A percentile compares a stretch with the other conserved stretches of the same genome.
Conservation (phyloP, 202 grass and related monocot species). For the Zizania palustris region DNA sequence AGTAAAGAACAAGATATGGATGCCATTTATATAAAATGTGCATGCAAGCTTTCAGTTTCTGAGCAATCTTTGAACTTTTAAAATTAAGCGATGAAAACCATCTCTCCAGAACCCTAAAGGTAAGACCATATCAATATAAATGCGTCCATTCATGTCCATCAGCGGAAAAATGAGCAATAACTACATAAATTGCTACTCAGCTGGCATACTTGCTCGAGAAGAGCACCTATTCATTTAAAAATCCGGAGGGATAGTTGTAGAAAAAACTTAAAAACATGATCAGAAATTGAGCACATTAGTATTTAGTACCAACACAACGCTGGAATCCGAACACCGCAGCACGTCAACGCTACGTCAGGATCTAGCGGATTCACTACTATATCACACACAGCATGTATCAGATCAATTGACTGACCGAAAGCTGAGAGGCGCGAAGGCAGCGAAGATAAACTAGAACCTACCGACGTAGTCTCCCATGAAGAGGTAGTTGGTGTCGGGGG, state of each 20-base stretch:
- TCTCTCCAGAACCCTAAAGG: background rate
- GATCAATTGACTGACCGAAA: too few species aligned
- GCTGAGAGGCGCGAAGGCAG: too few species aligned
- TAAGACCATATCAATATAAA: background rate
- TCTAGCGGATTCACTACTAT: background rate
- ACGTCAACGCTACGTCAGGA: background rate
- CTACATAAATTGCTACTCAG: background rate
- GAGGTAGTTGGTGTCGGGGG: slow-evolving; percentile 69
- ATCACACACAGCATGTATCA: background rate
- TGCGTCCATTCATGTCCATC: slow-evolving; percentile 5
- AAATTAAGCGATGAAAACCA: background rate
- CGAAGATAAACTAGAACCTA: slow-evolving; percentile 23
- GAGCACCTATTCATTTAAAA: background rate
- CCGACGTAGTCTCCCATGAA: slow-evolving; percentile 92
- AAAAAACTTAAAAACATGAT: too few species aligned
- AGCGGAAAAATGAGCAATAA: background rate
- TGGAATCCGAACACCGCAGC: background rate
- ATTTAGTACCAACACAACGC: background rate
- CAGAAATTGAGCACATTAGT: background rate
- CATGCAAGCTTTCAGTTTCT: background rate
- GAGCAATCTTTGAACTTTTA: background rate
- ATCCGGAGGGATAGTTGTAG: background rate
- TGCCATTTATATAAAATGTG: background rate
- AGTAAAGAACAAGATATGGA: background rate
- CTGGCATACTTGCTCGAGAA: slow-evolving; percentile 11